Evolutionary conservation across 2,329 filamentous ascomycete genomes (phyloP).

Genomic region (Ramularia endophylla): DNA sequence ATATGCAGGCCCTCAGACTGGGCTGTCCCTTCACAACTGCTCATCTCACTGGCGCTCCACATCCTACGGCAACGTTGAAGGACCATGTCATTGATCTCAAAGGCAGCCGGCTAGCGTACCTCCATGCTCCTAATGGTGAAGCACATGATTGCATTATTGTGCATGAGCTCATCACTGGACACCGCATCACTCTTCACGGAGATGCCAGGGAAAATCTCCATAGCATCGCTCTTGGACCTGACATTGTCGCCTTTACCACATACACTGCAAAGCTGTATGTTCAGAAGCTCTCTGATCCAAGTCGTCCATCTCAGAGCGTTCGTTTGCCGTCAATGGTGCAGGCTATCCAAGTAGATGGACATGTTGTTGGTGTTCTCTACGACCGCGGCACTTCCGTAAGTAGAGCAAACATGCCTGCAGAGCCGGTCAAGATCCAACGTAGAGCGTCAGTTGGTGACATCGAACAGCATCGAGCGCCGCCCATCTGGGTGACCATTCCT

Average conservation of each 20-base stretch:
- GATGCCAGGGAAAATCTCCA: constrained; percentile 15
- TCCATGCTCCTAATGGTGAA: constrained; percentile 3
- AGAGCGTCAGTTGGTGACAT: too few species aligned
- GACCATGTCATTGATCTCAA: constrained; percentile 6
- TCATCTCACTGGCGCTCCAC: too few species aligned
- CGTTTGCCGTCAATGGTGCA: not conserved
- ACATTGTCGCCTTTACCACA: constrained; percentile 11
- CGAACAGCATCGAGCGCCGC: too few species aligned
- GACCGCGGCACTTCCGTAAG: not conserved
- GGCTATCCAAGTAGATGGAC: not conserved
- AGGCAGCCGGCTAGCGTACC: constrained; percentile 13
- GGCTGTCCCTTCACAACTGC: constrained; percentile 13
- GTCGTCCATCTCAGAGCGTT: not conserved
- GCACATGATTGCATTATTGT: constrained; percentile 8
- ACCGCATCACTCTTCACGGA: constrained; percentile 1
- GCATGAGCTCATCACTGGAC: constrained; percentile 9
- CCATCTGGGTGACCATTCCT: too few species aligned
- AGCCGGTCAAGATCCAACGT: too few species aligned
- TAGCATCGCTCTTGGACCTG: constrained; percentile 7
- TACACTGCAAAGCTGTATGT: constrained; percentile 11
- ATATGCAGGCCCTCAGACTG: constrained; percentile 14
- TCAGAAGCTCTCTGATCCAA: not conserved
- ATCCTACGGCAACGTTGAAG: not conserved
- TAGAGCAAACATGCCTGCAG: too few species aligned
- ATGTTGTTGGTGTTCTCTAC: not conserved